These are phyloP conservation scores for Lasiosphaeria hispida DNA, from an alignment of 495 filamentous ascomycete species.

Conservation along the genomic window DNA sequence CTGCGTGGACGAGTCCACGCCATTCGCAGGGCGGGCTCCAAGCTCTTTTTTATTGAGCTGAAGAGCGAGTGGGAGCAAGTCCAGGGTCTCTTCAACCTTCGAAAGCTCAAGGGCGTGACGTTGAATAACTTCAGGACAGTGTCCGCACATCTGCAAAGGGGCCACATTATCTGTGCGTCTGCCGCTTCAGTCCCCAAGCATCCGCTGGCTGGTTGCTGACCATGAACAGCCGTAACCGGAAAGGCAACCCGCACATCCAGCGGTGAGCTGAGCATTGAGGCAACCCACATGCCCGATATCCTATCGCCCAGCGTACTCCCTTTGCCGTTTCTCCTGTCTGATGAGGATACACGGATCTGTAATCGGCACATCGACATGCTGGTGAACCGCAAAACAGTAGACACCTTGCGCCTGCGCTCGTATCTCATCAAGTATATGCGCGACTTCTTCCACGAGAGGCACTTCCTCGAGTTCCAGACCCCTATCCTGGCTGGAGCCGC, in stretches of 20 bases:
- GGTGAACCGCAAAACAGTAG: conserved; percentile 60
- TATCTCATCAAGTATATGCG: conserved; percentile 71
- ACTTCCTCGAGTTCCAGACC: conserved; percentile 84
- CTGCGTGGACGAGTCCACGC: conserved; percentile 48
- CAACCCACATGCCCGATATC: conserved; percentile 62
- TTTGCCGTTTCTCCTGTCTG: conserved; percentile 62
- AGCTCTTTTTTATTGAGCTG: conserved; percentile 82
- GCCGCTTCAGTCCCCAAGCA: conserved; percentile 45
- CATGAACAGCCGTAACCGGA: conserved; percentile 56
- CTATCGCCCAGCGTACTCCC: conserved; percentile 75
- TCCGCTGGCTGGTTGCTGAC: conserved; percentile 3
- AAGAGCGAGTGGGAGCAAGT: conserved; percentile 64
- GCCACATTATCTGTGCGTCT: conserved; percentile 65
- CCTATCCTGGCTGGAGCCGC: conserved; percentile 76
- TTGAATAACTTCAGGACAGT: conserved; percentile 53
- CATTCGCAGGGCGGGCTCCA: conserved; percentile 50
- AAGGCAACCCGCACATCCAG: conserved; percentile 64
- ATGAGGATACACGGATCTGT: conserved; percentile 62
- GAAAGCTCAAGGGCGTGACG: conserved; percentile 48
- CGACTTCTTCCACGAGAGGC: conserved; percentile 64
- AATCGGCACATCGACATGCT: conserved; percentile 81
- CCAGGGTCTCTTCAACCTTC: conserved; percentile 71
- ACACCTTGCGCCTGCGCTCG: conserved; percentile 71
- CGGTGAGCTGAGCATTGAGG: conserved; percentile 76
- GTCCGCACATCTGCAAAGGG: conserved; percentile 58